These are phyloP conservation scores for Ganoderma leucocontextum DNA, from an alignment of 1,284 basidiomycete genomes.

Conservation along the genomic window DNA sequence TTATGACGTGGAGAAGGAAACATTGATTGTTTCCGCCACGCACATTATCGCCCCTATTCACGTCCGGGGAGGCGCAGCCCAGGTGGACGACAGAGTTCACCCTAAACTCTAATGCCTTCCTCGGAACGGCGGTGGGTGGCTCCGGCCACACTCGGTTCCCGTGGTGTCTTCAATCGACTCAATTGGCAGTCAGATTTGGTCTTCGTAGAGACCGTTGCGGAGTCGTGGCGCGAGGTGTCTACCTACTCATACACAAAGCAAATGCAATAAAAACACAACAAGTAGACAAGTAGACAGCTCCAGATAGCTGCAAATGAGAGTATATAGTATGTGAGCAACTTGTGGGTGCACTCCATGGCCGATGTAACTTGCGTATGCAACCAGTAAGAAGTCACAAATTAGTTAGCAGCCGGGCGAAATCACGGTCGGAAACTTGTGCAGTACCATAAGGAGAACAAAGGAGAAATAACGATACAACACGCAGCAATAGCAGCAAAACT, in stretches of 20 bases:
- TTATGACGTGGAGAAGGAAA: constrained; percentile 37
- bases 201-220: neutral
- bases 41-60: constrained; percentile 35
- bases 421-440: neutral
- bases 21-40: constrained; percentile 36
- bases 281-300: neutral
- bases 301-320: neutral
- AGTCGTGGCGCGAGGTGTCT: neutral
- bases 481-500: neutral
- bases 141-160: neutral
- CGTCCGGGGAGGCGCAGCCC: neutral
- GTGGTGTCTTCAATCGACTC: neutral
- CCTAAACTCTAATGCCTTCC: neutral
- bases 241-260: neutral
- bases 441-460: neutral
- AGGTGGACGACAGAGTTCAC: neutral
- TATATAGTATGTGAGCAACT: neutral
- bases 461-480: neutral
- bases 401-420: neutral
- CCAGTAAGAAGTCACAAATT: neutral
- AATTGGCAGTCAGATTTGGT: neutral
- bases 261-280: neutral
- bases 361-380: neutral
- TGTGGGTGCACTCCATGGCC: neutral
- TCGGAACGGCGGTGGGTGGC: neutral